Conservation (phyloP, 768 basidiomycete genomes). For the Rhodotorula paludigena region DNA sequence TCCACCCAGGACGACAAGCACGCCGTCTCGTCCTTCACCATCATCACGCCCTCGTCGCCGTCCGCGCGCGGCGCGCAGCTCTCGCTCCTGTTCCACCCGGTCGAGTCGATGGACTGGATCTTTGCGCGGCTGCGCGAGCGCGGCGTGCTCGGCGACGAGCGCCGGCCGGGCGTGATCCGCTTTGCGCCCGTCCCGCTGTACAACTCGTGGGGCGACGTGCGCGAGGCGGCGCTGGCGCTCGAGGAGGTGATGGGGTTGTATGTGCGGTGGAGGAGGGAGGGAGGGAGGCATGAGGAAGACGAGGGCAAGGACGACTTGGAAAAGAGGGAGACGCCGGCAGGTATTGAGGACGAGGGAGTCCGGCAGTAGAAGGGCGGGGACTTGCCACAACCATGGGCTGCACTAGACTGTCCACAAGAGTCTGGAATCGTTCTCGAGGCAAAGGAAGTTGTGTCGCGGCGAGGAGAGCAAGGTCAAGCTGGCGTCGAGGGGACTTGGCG, state of each 20-base stretch:
- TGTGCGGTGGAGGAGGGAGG: neutral
- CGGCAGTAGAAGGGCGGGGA: neutral
- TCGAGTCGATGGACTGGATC: conserved; percentile 64
- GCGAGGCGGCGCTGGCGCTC: conserved; percentile 58
- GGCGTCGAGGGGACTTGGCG: no score
- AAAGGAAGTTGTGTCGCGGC: no score
- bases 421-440: no score
- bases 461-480: no score
- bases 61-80: conserved; percentile 77
- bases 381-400: neutral
- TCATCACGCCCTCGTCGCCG: conserved; percentile 75
- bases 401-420: neutral
- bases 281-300: neutral
- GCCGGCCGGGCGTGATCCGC: conserved; percentile 85
- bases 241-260: conserved; percentile 31
- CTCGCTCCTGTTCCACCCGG: conserved; percentile 73
- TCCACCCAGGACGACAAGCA: no score
- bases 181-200: conserved; percentile 82
- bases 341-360: neutral
- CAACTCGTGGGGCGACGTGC: conserved; percentile 72
- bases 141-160: conserved; percentile 87
- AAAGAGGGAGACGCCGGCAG: neutral
- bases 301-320: neutral
- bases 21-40: conserved; percentile 64
- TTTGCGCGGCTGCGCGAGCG: conserved; percentile 57